Conservation (phyloP, 495 filamentous ascomycete genomes). For the Xylaria venustula region DNA sequence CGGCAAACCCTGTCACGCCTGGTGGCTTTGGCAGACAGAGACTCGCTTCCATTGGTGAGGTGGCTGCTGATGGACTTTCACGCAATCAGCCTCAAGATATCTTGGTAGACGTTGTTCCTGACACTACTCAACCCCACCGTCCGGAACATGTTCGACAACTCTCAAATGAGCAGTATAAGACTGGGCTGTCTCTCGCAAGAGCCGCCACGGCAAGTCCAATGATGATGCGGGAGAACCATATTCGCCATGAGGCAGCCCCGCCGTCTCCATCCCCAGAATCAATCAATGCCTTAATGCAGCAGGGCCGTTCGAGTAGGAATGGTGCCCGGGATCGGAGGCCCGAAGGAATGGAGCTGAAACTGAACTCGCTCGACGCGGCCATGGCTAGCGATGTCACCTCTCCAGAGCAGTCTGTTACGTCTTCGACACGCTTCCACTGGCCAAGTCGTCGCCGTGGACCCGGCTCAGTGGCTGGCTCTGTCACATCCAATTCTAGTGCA, state of each 20-base stretch:
- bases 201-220: constrained; percentile 52
- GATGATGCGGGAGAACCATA: constrained; percentile 39
- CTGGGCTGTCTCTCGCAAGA: constrained; percentile 31
- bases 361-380: constrained; percentile 57
- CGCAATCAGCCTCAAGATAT: constrained; percentile 35
- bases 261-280: constrained; percentile 51
- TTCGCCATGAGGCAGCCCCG: constrained; percentile 38
- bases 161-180: constrained; percentile 19
- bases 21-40: constrained; percentile 65
- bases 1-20: constrained; percentile 72
- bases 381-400: constrained; percentile 51
- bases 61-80: constrained; percentile 40
- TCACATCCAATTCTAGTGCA: constrained; percentile 40
- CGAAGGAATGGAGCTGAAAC: constrained; percentile 72
- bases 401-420: constrained; percentile 47
- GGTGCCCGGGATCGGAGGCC: constrained; percentile 80
- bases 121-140: constrained; percentile 14
- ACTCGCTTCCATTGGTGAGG: constrained; percentile 83
- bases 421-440: constrained; percentile 45
- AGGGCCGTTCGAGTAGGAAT: constrained; percentile 56
- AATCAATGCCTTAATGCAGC: constrained; percentile 52
- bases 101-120: constrained; percentile 22
- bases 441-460: constrained; percentile 44
- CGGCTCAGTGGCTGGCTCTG: constrained; percentile 48
- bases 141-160: constrained; percentile 15